Evolutionary conservation across 495 filamentous ascomycete species (phyloP).

Genomic region (Neurospora intermedia): DNA sequence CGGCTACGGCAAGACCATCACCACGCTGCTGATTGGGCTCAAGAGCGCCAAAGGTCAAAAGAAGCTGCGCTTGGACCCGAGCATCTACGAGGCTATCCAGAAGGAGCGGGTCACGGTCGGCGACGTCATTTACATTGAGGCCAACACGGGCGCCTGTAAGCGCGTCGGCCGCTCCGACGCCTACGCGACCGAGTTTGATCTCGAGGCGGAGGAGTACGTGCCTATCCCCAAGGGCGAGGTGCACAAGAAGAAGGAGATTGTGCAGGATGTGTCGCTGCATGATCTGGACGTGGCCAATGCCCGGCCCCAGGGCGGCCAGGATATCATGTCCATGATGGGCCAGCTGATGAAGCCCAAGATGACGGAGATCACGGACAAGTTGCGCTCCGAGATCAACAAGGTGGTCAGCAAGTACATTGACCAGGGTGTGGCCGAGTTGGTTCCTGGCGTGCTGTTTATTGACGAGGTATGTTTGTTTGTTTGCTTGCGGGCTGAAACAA

Average conservation of each 20-base stretch:
- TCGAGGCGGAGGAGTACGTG: constrained; percentile 97
- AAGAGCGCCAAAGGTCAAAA: constrained; percentile 92
- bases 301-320: constrained; percentile 87
- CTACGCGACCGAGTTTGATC: constrained; percentile 95
- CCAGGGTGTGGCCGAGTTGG: constrained; percentile 93
- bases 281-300: constrained; percentile 96
- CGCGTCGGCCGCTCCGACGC: constrained; percentile 89
- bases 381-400: constrained; percentile 94
- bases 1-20: constrained; percentile 89
- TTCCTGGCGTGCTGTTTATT: constrained; percentile 95
- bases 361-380: constrained; percentile 96
- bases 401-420: constrained; percentile 97
- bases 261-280: constrained; percentile 96
- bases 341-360: constrained; percentile 98
- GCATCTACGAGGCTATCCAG: constrained; percentile 97
- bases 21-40: constrained; percentile 75
- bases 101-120: constrained; percentile 93
- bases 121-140: constrained; percentile 98
- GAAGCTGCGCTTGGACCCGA: constrained; percentile 90
- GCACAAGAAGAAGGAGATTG: constrained; percentile 99
- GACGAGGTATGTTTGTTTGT: constrained; percentile 61
- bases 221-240: constrained; percentile 97
- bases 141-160: constrained; percentile 95
- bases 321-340: constrained; percentile 99
- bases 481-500: not conserved